These are phyloP conservation scores for Xylaria longipes DNA, from an alignment of 495 filamentous ascomycete species.

Conservation along the genomic window DNA sequence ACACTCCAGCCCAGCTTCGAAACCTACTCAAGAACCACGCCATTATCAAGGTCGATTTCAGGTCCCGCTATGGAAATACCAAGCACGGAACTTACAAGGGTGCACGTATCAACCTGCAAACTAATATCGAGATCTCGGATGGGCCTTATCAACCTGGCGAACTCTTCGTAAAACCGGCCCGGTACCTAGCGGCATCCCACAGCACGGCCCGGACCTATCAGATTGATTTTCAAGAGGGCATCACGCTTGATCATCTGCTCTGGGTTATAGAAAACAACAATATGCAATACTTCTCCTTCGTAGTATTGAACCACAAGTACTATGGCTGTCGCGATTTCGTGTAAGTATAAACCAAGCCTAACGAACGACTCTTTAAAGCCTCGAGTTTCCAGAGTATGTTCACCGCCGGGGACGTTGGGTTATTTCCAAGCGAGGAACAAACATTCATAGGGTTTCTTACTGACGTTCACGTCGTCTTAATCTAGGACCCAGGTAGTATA, in stretches of 20 bases:
- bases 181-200: neutral
- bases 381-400: too few relatives aligned
- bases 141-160: neutral
- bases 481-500: neutral
- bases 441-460: neutral
- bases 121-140: neutral
- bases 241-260: slow-evolving; percentile 7
- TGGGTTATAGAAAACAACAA: slow-evolving; percentile 1
- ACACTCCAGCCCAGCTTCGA: too few relatives aligned
- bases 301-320: neutral
- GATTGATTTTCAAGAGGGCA: neutral
- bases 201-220: neutral
- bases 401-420: too few relatives aligned
- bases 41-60: slow-evolving; percentile 3
- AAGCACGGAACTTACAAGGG: neutral
- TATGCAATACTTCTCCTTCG: neutral
- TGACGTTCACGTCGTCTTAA: neutral
- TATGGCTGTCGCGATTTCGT: slow-evolving; percentile 11
- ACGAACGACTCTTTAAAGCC: neutral
- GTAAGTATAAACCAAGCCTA: neutral
- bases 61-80: neutral
- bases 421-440: neutral
- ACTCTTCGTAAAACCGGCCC: neutral
- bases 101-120: neutral
- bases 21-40: neutral